Evolutionary conservation across 306 rosid species (phyloP).

Genomic region (Prunus persica): DNA sequence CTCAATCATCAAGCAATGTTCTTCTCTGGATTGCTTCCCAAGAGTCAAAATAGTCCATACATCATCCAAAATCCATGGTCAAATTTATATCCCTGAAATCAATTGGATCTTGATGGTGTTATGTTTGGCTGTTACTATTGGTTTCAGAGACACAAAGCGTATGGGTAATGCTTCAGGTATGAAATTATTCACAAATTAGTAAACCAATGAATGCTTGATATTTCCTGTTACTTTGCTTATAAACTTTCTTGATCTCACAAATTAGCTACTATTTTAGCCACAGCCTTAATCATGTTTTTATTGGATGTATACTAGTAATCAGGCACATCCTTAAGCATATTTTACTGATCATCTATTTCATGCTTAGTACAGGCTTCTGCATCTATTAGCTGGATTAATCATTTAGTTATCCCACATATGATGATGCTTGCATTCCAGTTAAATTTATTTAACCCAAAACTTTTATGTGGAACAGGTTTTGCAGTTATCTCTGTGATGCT

Average conservation of each 20-base stretch:
- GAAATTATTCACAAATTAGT: conserved; percentile 11
- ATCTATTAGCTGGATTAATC: not conserved
- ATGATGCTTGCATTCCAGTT: not conserved
- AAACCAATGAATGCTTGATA: not conserved
- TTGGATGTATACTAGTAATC: too few species aligned
- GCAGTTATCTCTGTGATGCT: conserved; percentile 96
- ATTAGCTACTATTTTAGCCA: too few species aligned
- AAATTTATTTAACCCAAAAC: not conserved
- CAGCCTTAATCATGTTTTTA: too few species aligned
- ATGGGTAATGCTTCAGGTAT: conserved; percentile 94
- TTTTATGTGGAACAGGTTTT: conserved; percentile 61
- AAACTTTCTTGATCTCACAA: not conserved
- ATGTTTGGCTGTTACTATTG: conserved; percentile 80
- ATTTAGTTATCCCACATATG: not conserved
- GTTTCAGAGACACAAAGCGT: conserved; percentile 81
- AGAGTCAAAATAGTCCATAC: conserved; percentile 89
- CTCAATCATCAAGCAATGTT: conserved; percentile 91
- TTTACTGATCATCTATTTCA: not conserved
- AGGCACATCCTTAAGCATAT: not conserved
- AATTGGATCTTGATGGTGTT: conserved; percentile 89
- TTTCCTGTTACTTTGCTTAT: not conserved
- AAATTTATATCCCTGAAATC: conserved; percentile 91
- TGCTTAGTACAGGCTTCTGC: not conserved
- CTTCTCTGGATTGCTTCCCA: conserved; percentile 89
- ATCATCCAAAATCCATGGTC: conserved; percentile 90